Evolutionary conservation across 2,329 filamentous ascomycete genomes (phyloP).

Genomic region (Daldinia sp.): DNA sequence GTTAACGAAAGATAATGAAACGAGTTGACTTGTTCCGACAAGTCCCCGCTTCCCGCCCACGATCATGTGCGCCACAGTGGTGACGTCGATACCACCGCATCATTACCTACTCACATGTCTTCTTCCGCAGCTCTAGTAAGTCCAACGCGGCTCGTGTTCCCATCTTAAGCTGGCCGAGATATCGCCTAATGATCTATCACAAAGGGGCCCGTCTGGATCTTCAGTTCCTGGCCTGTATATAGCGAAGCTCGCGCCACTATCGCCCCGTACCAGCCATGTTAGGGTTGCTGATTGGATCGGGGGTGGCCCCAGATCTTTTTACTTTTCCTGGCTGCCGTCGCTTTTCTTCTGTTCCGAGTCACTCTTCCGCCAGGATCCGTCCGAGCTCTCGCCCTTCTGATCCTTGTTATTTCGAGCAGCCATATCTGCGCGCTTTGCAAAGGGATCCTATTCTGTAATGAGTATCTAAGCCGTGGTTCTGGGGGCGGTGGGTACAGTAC

Average conservation of each 20-base stretch:
- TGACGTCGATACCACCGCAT: constrained; percentile 27
- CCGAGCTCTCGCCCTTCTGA: constrained; percentile 18
- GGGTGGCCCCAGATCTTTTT: background rate
- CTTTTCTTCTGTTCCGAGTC: constrained; percentile 20
- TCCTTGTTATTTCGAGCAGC: constrained; percentile 36
- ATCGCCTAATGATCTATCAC: constrained; percentile 23
- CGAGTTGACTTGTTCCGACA: constrained; percentile 2
- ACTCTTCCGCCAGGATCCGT: constrained; percentile 10
- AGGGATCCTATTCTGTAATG: constrained; percentile 37
- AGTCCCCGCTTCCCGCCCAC: constrained; percentile 11
- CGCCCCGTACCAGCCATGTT: constrained; percentile 1
- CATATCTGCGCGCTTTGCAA: constrained; percentile 41
- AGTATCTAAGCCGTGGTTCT: constrained; percentile 3
- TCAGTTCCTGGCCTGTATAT: constrained; percentile 9
- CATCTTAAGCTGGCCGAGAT: constrained; percentile 23
- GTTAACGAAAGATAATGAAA: background rate
- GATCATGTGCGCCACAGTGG: constrained; percentile 3
- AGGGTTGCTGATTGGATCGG: constrained; percentile 3
- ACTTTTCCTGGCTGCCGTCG: constrained; percentile 23
- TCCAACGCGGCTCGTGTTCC: background rate
- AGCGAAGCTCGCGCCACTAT: constrained; percentile 1
- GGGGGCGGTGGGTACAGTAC: constrained; percentile 38
- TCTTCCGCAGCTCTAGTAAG: background rate
- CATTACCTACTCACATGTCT: constrained; percentile 7
- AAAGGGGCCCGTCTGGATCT: constrained; percentile 18